phyloP scores from a whole-genome alignment of 192 early-diverging fungal species.

The Coemansia sp. region DNA sequence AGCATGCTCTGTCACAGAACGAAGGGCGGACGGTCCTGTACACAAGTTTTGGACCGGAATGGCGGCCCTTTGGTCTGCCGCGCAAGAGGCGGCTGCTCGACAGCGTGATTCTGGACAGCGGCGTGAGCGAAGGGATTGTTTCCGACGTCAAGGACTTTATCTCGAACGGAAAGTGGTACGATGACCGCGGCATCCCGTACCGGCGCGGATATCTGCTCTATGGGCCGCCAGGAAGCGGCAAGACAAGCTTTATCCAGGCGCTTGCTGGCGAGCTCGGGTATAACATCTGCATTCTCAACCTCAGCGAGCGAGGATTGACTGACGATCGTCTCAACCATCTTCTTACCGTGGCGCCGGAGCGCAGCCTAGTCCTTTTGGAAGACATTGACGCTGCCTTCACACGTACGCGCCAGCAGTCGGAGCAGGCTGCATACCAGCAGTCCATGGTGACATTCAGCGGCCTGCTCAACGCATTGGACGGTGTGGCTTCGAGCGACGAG shows the following conservation, averaged over 20 bases:
- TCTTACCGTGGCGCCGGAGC: slow-evolving; percentile 73
- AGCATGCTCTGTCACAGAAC: slow-evolving; percentile 79
- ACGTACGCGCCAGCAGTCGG: slow-evolving; percentile 57
- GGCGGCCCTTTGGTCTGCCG: slow-evolving; percentile 94
- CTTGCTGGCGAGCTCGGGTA: slow-evolving; percentile 84
- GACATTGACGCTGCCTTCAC: slow-evolving; percentile 86
- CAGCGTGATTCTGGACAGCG: slow-evolving; percentile 73
- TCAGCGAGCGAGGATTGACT: slow-evolving; percentile 77
- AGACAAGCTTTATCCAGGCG: slow-evolving; percentile 91
- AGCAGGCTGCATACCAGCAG: slow-evolving; percentile 69
- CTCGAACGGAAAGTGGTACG: slow-evolving; percentile 79
- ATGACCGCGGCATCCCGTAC: slow-evolving; percentile 85
- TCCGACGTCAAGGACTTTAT: slow-evolving; percentile 74
- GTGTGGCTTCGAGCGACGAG: slow-evolving; percentile 82
- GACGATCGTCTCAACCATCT: slow-evolving; percentile 83
- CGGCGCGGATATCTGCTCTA: slow-evolving; percentile 84
- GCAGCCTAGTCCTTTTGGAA: slow-evolving; percentile 77
- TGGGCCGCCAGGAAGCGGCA: slow-evolving; percentile 88
- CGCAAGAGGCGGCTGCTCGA: slow-evolving; percentile 69
- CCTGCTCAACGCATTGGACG: slow-evolving; percentile 85
- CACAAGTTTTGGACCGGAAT: slow-evolving; percentile 92
- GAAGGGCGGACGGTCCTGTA: slow-evolving; percentile 96
- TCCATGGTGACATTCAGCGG: slow-evolving; percentile 87
- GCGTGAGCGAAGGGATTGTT: slow-evolving; percentile 65
- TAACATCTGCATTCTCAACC: slow-evolving; percentile 86